These are phyloP conservation scores for Vitis amurensis DNA, from an alignment of 164 flowering plant species.

Conservation along the genomic window DNA sequence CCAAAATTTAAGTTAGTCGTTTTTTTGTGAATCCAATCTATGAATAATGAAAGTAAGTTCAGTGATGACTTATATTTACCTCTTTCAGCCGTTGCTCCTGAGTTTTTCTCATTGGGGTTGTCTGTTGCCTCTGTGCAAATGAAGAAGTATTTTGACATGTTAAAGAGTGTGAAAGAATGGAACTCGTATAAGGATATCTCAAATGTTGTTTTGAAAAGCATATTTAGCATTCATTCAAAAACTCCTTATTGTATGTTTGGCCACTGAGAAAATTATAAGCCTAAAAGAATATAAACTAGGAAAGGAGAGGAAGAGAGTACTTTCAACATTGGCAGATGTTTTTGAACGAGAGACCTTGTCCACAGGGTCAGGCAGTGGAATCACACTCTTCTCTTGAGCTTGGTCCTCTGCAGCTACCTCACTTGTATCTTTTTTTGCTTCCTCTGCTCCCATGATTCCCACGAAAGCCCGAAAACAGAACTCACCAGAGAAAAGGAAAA, in stretches of 20 bases:
- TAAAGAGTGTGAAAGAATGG: too few relatives aligned
- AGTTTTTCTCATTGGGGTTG: neutral
- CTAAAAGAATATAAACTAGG: neutral
- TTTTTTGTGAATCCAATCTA: neutral
- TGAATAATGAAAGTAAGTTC: neutral
- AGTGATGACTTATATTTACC: conserved; percentile 2
- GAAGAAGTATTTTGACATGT: too few relatives aligned
- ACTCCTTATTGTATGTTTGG: neutral
- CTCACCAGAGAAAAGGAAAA: too few relatives aligned
- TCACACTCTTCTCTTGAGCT: conserved; percentile 8
- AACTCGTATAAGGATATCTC: too few relatives aligned
- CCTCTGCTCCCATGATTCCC: too few relatives aligned
- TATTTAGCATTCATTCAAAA: neutral
- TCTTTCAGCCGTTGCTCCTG: conserved; percentile 6
- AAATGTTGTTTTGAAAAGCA: neutral
- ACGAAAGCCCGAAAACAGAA: too few relatives aligned
- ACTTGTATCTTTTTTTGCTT: neutral
- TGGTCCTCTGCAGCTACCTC: neutral
- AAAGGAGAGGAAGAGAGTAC: neutral
- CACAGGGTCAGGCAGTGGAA: neutral
- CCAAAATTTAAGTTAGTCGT: neutral
- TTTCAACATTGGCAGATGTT: neutral
- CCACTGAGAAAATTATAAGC: neutral
- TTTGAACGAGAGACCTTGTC: neutral
- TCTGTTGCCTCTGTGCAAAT: conserved; percentile 9